Conservation (phyloP, 345 rosid genomes). For the Lepidium aucheri region DNA sequence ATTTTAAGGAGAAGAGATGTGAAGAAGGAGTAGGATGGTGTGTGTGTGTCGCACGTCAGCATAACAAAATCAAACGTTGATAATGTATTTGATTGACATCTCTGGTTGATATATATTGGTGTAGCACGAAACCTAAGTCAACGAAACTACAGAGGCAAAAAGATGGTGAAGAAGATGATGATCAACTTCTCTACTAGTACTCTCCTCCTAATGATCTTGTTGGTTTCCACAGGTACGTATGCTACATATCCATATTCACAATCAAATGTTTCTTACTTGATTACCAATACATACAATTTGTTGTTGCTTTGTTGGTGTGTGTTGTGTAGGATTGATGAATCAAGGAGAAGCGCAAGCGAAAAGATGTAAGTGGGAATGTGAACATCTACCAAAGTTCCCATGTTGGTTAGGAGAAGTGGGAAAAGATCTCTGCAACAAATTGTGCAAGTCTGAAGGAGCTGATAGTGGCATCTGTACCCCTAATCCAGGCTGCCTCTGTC, state of each 20-base stretch:
- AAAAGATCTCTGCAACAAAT: slow-evolving; percentile 3
- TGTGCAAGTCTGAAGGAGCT: slow-evolving; percentile 19
- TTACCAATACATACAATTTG: background rate
- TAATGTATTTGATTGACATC: background rate
- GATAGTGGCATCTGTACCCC: slow-evolving; percentile 1
- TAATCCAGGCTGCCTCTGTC: slow-evolving; percentile 15
- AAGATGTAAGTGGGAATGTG: slow-evolving; percentile 19
- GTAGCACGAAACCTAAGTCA: background rate
- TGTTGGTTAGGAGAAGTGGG: slow-evolving; percentile 12
- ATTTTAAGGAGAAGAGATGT: background rate
- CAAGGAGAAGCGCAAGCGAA: slow-evolving; percentile 16
- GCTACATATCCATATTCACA: background rate
- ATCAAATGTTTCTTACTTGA: background rate
- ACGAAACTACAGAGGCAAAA: background rate
- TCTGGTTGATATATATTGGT: background rate
- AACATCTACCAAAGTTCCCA: slow-evolving; percentile 15
- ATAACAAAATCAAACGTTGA: background rate
- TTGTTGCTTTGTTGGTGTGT: too few relatives aligned
- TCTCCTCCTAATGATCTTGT: slow-evolving; percentile 8
- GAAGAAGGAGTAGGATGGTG: background rate
- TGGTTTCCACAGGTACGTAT: slow-evolving; percentile 17
- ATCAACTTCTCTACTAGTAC: background rate
- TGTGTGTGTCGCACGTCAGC: slow-evolving; percentile 1
- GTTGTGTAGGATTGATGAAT: background rate
- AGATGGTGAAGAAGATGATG: slow-evolving; percentile 9